Conservation (phyloP, 2,329 filamentous ascomycete genomes). For the Diaporthe citri region DNA sequence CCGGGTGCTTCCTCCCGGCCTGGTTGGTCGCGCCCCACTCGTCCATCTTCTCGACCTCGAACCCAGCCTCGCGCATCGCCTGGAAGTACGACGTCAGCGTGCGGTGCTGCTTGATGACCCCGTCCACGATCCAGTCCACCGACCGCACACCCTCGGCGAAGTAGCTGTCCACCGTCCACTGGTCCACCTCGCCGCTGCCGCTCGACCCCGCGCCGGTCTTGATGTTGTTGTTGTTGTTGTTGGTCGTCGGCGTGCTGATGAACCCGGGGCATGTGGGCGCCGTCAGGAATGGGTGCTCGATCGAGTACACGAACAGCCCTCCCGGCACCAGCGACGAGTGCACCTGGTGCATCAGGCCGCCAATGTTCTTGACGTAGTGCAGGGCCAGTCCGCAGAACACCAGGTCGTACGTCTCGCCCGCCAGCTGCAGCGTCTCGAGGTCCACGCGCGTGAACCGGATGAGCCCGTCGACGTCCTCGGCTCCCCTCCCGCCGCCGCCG, state of each 20-base stretch:
- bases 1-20: constrained; percentile 43
- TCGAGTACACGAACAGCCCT: constrained; percentile 57
- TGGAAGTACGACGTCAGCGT: constrained; percentile 57
- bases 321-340: constrained; percentile 50
- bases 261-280: constrained; percentile 52
- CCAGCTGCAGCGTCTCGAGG: constrained; percentile 49
- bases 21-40: constrained; percentile 50
- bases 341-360: constrained; percentile 49
- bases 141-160: constrained; percentile 55
- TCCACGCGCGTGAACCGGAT: constrained; percentile 52
- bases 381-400: constrained; percentile 57
- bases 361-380: constrained; percentile 55
- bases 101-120: constrained; percentile 60
- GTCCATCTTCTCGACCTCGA: constrained; percentile 54
- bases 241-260: constrained; percentile 35
- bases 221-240: neutral
- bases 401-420: constrained; percentile 49
- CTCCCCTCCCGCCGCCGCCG: constrained; percentile 37
- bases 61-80: constrained; percentile 51
- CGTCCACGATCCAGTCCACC: constrained; percentile 57
- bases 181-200: constrained; percentile 45
- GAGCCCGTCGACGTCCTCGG: constrained; percentile 26
- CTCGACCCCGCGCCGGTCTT: neutral
- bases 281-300: constrained; percentile 63
- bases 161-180: constrained; percentile 59